Evolutionary conservation across 208 protist genomes (phyloP).

Genomic region (Leishmania tropica): DNA sequence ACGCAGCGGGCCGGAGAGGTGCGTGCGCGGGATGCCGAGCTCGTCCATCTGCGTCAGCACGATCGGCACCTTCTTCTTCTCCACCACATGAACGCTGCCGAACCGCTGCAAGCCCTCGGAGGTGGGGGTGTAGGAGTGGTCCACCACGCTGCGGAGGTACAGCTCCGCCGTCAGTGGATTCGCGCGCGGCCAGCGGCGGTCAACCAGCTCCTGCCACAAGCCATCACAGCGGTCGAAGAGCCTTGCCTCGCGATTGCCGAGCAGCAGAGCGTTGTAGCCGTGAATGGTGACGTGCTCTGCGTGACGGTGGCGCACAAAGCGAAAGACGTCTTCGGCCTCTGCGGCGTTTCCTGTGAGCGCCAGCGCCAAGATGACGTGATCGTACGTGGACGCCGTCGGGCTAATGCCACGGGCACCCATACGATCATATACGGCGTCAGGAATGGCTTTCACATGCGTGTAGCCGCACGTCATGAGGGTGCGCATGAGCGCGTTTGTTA

Average conservation of each 20-base stretch:
- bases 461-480: conserved; percentile 81
- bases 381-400: conserved; percentile 84
- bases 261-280: conserved; percentile 80
- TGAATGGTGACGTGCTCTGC: conserved; percentile 61
- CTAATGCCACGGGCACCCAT: conserved; percentile 72
- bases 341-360: conserved; percentile 71
- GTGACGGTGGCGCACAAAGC: conserved; percentile 69
- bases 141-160: conserved; percentile 88
- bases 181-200: conserved; percentile 82
- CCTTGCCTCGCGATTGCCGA: conserved; percentile 76
- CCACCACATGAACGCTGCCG: conserved; percentile 75
- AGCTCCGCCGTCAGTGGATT: conserved; percentile 73
- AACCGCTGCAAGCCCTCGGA: conserved; percentile 74
- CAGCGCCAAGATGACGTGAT: conserved; percentile 69
- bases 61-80: conserved; percentile 91
- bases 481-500: conserved; percentile 81
- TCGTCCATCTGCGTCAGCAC: conserved; percentile 84
- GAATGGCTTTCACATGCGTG: conserved; percentile 65
- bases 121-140: conserved; percentile 84
- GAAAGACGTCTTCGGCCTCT: conserved; percentile 79
- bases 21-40: conserved; percentile 78
- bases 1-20: conserved; percentile 78
- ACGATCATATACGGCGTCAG: conserved; percentile 74
- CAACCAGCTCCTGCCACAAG: conserved; percentile 84
- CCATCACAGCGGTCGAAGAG: conserved; percentile 76